Conservation (phyloP, 1,139 yeast genomes). For the Suhomyces ambrosiae region DNA sequence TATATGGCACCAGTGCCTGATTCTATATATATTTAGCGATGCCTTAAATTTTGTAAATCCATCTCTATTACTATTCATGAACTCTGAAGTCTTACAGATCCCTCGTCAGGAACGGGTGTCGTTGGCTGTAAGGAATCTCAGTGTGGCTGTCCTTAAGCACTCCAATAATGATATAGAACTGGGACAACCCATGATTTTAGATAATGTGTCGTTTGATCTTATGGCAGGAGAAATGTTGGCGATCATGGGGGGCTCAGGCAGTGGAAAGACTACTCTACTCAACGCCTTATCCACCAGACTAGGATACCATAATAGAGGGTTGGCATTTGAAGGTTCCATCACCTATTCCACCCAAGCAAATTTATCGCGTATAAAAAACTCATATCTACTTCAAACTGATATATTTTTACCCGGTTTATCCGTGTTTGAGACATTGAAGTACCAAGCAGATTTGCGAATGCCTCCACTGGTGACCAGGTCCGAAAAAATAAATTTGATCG, state of each 20-base stretch:
- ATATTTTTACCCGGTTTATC: constrained; percentile 27
- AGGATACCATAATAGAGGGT: constrained; percentile 17
- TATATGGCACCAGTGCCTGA: not conserved
- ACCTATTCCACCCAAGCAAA: constrained; percentile 27
- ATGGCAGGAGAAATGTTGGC: constrained; percentile 25
- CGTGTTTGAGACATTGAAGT: constrained; percentile 24
- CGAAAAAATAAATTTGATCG: constrained; percentile 18
- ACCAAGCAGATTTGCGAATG: constrained; percentile 26
- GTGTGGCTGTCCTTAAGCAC: constrained; percentile 8
- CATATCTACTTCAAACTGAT: constrained; percentile 26
- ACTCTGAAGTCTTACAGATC: constrained; percentile 9
- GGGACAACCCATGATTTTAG: constrained; percentile 15
- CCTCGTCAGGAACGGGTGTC: constrained; percentile 19
- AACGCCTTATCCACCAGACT: constrained; percentile 26
- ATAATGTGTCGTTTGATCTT: constrained; percentile 25
- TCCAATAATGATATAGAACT: constrained; percentile 12
- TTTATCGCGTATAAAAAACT: constrained; percentile 19
- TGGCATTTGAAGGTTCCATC: constrained; percentile 47
- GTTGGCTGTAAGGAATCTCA: constrained; percentile 19
- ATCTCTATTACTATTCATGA: not conserved
- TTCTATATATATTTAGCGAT: not conserved
- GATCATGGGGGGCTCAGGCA: constrained; percentile 31
- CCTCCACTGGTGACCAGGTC: constrained; percentile 15
- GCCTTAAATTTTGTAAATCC: not conserved
- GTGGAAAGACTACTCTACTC: constrained; percentile 28